These are phyloP conservation scores for Verticillium tricorpus DNA, from an alignment of 2,329 filamentous ascomycete genomes.

Conservation along the genomic window DNA sequence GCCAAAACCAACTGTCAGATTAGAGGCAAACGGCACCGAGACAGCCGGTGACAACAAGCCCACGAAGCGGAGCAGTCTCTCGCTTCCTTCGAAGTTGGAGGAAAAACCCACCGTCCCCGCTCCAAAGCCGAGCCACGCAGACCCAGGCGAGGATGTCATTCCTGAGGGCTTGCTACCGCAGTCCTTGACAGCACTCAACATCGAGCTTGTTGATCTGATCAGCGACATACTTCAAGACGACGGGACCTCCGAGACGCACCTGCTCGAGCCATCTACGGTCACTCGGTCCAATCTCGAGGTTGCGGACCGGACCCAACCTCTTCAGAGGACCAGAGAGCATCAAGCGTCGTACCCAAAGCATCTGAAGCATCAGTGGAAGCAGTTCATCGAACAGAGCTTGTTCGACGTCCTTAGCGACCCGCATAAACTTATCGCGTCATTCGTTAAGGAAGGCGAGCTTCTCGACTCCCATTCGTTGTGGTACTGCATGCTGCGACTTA, in stretches of 20 bases:
- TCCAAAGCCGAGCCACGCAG: not conserved
- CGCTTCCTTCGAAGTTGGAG: not conserved
- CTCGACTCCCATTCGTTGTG: constrained; percentile 58
- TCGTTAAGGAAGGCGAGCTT: constrained; percentile 46
- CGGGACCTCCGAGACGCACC: constrained; percentile 43
- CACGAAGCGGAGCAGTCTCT: not conserved
- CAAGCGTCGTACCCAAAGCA: constrained; percentile 19
- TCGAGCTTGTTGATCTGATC: constrained; percentile 54
- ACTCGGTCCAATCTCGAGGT: constrained; percentile 7
- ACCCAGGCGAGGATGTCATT: not conserved
- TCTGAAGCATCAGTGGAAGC: constrained; percentile 47
- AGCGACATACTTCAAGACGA: constrained; percentile 58
- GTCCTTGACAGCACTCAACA: constrained; percentile 47
- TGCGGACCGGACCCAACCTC: constrained; percentile 17
- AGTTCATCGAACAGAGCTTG: constrained; percentile 60
- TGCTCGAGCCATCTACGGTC: constrained; percentile 30
- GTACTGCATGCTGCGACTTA: constrained; percentile 59
- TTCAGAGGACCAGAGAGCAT: constrained; percentile 27
- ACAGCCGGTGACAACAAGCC: not conserved
- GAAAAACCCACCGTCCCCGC: not conserved
- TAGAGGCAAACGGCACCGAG: not conserved
- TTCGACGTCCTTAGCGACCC: constrained; percentile 60
- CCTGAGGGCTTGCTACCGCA: constrained; percentile 45
- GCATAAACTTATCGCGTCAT: constrained; percentile 49
- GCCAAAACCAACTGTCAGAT: constrained; percentile 4